Percentiles rank a stretch among this genome's conserved stretches.
Evolutionary conservation across 345 rosid genomes (phyloP).

Genomic region (Populus euphratica): DNA sequence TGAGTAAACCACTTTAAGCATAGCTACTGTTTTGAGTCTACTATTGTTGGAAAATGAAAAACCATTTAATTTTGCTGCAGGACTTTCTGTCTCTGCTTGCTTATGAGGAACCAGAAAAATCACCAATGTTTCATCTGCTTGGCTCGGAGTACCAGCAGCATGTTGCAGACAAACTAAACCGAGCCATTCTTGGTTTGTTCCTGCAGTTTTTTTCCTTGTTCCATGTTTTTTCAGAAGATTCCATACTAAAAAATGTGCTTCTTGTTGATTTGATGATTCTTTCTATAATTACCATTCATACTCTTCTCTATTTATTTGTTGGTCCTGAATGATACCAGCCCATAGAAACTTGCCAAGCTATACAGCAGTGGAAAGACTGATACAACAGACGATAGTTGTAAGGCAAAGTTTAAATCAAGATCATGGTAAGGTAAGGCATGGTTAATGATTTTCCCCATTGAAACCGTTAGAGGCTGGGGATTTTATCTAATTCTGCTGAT

Average conservation of each 20-base stretch:
- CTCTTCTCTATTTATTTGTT: neutral
- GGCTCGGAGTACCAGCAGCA: conserved; percentile 71
- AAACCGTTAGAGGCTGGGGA: neutral
- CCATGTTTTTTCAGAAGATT: neutral
- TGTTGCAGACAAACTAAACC: conserved; percentile 75
- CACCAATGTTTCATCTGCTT: conserved; percentile 85
- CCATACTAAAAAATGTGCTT: neutral
- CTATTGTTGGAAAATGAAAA: conserved; percentile 10
- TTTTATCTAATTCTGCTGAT: neutral
- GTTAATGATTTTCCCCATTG: neutral
- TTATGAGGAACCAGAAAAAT: conserved; percentile 83
- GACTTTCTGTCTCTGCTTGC: conserved; percentile 86
- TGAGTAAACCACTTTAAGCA: conserved; percentile 2
- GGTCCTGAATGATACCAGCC: conserved; percentile 41
- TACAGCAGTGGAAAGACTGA: conserved; percentile 78
- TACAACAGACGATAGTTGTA: conserved; percentile 74
- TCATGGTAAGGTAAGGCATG: conserved; percentile 58
- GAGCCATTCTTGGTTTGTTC: conserved; percentile 79
- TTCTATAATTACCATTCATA: neutral
- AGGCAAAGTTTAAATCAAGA: conserved; percentile 70
- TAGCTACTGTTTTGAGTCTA: conserved; percentile 1
- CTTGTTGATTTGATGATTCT: conserved; percentile 6
- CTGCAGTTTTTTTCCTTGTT: conserved; percentile 3
- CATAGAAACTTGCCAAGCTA: conserved; percentile 63
- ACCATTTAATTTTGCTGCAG: conserved; percentile 40